Percentiles rank a stretch among this genome's conserved stretches.
These are phyloP conservation scores for Metschnikowia amazonensis DNA, from an alignment of 805 yeast genomes.

Conservation along the genomic window DNA sequence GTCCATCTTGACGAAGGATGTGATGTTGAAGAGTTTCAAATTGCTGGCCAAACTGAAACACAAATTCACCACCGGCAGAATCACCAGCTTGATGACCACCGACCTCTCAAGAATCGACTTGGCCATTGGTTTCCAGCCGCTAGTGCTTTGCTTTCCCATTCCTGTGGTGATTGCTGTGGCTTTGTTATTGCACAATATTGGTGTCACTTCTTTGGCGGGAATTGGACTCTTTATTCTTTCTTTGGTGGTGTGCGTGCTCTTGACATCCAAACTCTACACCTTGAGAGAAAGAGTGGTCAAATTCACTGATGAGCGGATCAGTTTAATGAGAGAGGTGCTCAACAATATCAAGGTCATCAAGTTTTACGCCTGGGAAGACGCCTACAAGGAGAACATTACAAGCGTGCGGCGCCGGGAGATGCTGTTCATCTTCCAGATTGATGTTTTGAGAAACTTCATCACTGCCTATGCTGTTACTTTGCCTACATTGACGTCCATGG, in stretches of 20 bases:
- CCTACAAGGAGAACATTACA: conserved; percentile 35
- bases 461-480: conserved; percentile 44
- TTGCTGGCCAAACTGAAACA: conserved; percentile 32
- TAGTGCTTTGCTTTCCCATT: conserved; percentile 40
- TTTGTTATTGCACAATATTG: conserved; percentile 34
- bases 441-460: conserved; percentile 39
- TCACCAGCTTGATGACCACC: conserved; percentile 41
- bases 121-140: conserved; percentile 43
- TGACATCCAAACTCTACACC: conserved; percentile 33
- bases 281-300: conserved; percentile 34
- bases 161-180: conserved; percentile 39
- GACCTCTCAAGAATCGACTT: conserved; percentile 43
- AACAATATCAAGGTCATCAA: conserved; percentile 41
- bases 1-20: conserved; percentile 37
- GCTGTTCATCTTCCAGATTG: conserved; percentile 38
- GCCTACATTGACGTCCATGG: conserved; percentile 43
- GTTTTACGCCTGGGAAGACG: conserved; percentile 46
- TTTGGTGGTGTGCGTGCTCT: conserved; percentile 30
- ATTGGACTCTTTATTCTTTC: conserved; percentile 39
- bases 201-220: conserved; percentile 40
- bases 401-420: conserved; percentile 38
- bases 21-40: conserved; percentile 38
- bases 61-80: conserved; percentile 36
- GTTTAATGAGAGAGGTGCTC: conserved; percentile 41
- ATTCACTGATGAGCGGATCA: conserved; percentile 41